A percentile compares a stretch with the other conserved stretches of the same genome.
phyloP scores from a whole-genome alignment of 2,329 filamentous ascomycete species.

The Pseudogymnoascus sp. region DNA sequence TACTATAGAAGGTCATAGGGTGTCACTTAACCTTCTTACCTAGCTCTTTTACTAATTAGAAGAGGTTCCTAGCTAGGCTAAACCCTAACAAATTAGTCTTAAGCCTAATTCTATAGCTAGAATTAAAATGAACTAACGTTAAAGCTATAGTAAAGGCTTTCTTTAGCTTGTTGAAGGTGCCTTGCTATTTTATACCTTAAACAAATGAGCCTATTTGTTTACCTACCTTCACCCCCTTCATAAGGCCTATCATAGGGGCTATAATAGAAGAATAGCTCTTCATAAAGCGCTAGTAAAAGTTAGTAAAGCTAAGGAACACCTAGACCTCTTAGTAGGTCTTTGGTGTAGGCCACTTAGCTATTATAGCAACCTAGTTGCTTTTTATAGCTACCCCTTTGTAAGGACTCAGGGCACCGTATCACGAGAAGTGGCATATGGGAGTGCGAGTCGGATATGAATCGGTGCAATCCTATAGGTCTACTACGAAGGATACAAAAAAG shows the following conservation, averaged over 20 bases:
- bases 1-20: conserved; percentile 21
- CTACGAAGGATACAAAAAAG: too few species aligned
- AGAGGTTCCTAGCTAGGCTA: not conserved
- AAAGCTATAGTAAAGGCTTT: not conserved
- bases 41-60: not conserved
- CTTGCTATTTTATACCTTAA: not conserved
- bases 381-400: too few species aligned
- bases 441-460: too few species aligned
- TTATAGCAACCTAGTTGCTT: not conserved
- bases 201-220: not conserved
- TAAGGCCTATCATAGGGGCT: too few species aligned
- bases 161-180: not conserved
- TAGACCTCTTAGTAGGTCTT: not conserved
- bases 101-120: not conserved
- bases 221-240: too few species aligned
- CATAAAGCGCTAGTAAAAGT: not conserved
- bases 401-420: too few species aligned
- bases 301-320: not conserved
- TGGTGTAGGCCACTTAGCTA: not conserved
- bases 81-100: not conserved
- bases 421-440: too few species aligned
- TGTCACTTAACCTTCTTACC: not conserved
- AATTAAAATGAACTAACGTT: not conserved
- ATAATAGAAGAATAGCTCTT: too few species aligned
- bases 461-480: too few species aligned